These are phyloP conservation scores for Cokeromyces recurvatus DNA, from an alignment of 371 early-diverging fungal species.

Conservation along the genomic window DNA sequence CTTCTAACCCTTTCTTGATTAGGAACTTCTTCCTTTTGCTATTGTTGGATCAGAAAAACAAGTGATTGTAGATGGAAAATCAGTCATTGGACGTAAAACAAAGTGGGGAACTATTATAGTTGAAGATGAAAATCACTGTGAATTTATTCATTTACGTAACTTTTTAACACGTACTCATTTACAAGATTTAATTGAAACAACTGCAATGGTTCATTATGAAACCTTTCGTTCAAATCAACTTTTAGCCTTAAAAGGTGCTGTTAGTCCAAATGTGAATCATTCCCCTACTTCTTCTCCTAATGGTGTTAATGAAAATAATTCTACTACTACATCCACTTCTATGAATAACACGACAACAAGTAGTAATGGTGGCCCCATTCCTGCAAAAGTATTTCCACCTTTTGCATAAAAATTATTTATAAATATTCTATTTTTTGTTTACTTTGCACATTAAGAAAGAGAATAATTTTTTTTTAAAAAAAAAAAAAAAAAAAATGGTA, in stretches of 20 bases:
- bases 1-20: no score
- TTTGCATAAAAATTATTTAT: constrained; percentile 20
- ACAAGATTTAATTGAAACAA: constrained; percentile 84
- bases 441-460: neutral
- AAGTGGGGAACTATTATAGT: constrained; percentile 67
- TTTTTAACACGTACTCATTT: constrained; percentile 84
- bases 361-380: no score
- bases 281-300: neutral
- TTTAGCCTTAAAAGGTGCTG: constrained; percentile 73
- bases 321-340: no score
- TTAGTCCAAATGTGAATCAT: constrained; percentile 9
- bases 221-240: constrained; percentile 86
- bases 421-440: neutral
- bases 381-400: constrained; percentile 26
- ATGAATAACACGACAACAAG: no score
- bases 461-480: no score
- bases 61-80: constrained; percentile 75
- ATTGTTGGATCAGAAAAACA: constrained; percentile 82
- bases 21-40: constrained; percentile 80
- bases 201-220: constrained; percentile 84
- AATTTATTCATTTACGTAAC: constrained; percentile 80
- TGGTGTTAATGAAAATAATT: no score
- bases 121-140: constrained; percentile 70
- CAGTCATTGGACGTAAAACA: constrained; percentile 67
- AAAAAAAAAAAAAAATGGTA: no score